Conservation (phyloP, 108 stramenopile genomes). For the Pseudonitzschia multistriata region DNA sequence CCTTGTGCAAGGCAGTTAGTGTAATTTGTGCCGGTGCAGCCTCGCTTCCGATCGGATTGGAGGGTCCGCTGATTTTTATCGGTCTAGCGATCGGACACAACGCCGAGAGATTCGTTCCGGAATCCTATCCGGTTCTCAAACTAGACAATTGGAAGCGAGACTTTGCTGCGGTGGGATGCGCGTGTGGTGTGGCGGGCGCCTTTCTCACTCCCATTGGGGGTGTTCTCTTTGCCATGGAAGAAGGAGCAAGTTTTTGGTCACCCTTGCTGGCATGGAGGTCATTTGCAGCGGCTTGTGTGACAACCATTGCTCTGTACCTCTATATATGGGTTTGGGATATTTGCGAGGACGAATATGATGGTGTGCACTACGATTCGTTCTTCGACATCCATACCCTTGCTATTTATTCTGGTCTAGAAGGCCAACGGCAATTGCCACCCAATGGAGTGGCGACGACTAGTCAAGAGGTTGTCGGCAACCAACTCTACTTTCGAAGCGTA, state of each 20-base stretch:
- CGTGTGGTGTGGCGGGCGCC: constrained; percentile 84
- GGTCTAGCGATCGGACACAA: constrained; percentile 36
- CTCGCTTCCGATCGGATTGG: constrained; percentile 67
- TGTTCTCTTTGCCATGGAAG: constrained; percentile 82
- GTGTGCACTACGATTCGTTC: no score
- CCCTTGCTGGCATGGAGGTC: constrained; percentile 74
- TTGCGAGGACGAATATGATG: background rate
- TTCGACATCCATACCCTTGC: no score
- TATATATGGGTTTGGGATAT: background rate
- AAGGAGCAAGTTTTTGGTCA: constrained; percentile 78
- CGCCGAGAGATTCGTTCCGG: background rate
- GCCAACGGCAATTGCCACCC: no score
- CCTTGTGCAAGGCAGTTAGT: constrained; percentile 69
- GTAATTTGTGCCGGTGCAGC: constrained; percentile 43
- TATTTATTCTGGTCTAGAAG: no score
- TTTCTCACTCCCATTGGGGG: constrained; percentile 88
- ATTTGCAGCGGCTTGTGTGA: constrained; percentile 31
- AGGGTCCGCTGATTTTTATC: constrained; percentile 80
- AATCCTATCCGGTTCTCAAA: constrained; percentile 9
- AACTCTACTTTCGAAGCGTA: no score
- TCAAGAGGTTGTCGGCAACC: no score
- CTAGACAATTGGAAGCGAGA: constrained; percentile 69
- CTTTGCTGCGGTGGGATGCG: constrained; percentile 79
- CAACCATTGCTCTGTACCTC: background rate
- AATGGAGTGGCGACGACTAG: no score